Percentiles rank a stretch among this genome's conserved stretches.
These are phyloP conservation scores for Arthroderma uncinatum DNA, from an alignment of 2,329 filamentous ascomycete genomes.

Conservation along the genomic window DNA sequence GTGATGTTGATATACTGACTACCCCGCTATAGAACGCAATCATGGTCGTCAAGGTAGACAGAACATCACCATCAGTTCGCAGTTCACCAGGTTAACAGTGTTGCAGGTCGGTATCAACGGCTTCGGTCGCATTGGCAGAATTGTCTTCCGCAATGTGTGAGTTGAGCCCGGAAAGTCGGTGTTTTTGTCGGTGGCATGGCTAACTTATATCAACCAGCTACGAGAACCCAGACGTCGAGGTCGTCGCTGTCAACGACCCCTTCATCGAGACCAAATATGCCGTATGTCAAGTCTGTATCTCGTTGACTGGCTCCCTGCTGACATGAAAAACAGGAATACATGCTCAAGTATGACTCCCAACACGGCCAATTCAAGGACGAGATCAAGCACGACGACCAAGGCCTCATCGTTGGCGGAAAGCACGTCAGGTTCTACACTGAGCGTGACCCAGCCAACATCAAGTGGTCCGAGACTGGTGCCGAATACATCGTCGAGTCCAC, in stretches of 20 bases:
- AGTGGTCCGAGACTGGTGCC: constrained; percentile 77
- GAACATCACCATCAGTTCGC: background rate
- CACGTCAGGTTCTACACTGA: constrained; percentile 88
- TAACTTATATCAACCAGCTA: constrained; percentile 38
- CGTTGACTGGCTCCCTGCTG: constrained; percentile 9
- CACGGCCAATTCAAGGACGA: constrained; percentile 95
- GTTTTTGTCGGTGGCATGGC: background rate
- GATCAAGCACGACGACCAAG: constrained; percentile 60
- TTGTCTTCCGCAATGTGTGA: constrained; percentile 95
- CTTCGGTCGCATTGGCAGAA: constrained; percentile 98
- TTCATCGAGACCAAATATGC: constrained; percentile 98
- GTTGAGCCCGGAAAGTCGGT: constrained; percentile 25
- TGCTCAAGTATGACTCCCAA: constrained; percentile 98
- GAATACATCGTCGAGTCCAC: constrained; percentile 96
- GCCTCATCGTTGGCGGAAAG: constrained; percentile 86
- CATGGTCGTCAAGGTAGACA: constrained; percentile 17
- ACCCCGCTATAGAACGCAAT: constrained; percentile 11
- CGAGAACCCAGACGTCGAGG: constrained; percentile 77
- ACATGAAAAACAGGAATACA: constrained; percentile 63
- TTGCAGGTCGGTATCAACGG: constrained; percentile 92
- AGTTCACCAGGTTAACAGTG: constrained; percentile 25
- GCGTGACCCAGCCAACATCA: constrained; percentile 79
- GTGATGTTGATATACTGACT: background rate
- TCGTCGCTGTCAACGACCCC: constrained; percentile 97
- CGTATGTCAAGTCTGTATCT: constrained; percentile 49